phyloP scores from a whole-genome alignment of 2,329 filamentous ascomycete genomes.

The Botrytis fabae region DNA sequence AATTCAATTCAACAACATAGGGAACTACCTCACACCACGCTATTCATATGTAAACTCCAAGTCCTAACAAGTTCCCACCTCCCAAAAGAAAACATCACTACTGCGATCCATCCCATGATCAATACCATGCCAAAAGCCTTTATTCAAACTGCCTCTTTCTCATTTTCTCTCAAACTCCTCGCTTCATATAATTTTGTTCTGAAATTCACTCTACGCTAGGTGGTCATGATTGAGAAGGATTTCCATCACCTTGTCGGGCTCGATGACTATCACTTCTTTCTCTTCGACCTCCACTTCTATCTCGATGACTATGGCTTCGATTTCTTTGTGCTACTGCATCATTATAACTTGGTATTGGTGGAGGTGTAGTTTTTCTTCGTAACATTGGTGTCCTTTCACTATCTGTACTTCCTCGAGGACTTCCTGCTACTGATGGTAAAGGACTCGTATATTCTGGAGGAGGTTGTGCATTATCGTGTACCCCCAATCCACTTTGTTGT shows the following conservation, averaged over 20 bases:
- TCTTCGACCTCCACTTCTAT: constrained; percentile 27
- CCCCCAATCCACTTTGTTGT: constrained; percentile 30
- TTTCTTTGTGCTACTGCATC: constrained; percentile 39
- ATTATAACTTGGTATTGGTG: constrained; percentile 42
- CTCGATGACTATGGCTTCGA: constrained; percentile 30
- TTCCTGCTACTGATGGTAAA: constrained; percentile 51
- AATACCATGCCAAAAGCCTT: constrained; percentile 14
- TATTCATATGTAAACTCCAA: constrained; percentile 19
- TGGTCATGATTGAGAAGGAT: constrained; percentile 29
- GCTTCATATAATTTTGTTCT: neutral
- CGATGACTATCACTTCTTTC: constrained; percentile 28
- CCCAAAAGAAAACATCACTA: neutral
- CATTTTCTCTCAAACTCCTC: constrained; percentile 4
- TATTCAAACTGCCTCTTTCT: constrained; percentile 19
- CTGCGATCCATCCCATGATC: neutral
- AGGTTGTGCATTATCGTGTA: constrained; percentile 56
- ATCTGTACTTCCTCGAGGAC: constrained; percentile 52
- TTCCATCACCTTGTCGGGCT: constrained; percentile 24
- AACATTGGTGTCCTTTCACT: constrained; percentile 57
- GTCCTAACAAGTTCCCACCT: neutral
- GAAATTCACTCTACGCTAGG: neutral
- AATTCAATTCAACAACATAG: constrained; percentile 16
- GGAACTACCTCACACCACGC: constrained; percentile 11
- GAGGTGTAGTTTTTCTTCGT: constrained; percentile 37
- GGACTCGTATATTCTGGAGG: constrained; percentile 74